A percentile compares a stretch with the other conserved stretches of the same genome.
Evolutionary conservation across 768 basidiomycete genomes (phyloP).

Genomic region (Lactarius quietus): DNA sequence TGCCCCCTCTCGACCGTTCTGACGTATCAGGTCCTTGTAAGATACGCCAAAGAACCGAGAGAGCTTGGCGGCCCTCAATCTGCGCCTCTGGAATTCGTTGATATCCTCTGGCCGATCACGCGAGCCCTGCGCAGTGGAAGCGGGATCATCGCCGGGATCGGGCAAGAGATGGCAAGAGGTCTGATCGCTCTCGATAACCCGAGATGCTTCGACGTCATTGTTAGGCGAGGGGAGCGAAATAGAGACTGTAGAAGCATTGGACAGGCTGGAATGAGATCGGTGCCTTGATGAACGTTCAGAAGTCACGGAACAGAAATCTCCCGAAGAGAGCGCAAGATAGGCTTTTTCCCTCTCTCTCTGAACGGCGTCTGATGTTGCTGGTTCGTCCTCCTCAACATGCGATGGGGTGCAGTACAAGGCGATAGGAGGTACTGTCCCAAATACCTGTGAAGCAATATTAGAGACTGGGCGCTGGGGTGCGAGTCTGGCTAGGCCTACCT

Average conservation of each 20-base stretch:
- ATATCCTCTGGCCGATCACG: neutral
- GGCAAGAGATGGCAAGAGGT: neutral
- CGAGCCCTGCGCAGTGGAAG: neutral
- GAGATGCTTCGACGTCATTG: neutral
- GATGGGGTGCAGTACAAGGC: conserved; percentile 40
- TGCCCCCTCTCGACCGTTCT: neutral
- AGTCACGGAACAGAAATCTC: conserved; percentile 1
- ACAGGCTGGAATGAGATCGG: conserved; percentile 15
- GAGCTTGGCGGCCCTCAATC: conserved; percentile 51
- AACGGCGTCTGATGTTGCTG: neutral
- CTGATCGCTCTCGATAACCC: conserved; percentile 4
- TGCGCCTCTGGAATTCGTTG: conserved; percentile 33
- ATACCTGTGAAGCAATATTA: conserved; percentile 36
- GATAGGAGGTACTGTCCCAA: conserved; percentile 47
- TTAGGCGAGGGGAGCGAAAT: neutral
- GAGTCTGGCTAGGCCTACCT: conserved; percentile 37
- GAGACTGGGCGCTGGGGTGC: neutral
- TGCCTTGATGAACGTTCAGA: neutral
- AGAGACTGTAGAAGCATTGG: conserved; percentile 10
- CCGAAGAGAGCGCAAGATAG: conserved; percentile 18
- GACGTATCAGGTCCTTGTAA: conserved; percentile 41
- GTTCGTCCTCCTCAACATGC: conserved; percentile 22
- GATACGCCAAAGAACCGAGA: conserved; percentile 56
- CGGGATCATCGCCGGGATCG: neutral
- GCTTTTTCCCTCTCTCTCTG: conserved; percentile 30